Evolutionary conservation across 1,284 basidiomycete genomes (phyloP).

Genomic region (Sporisorium exsertum): DNA sequence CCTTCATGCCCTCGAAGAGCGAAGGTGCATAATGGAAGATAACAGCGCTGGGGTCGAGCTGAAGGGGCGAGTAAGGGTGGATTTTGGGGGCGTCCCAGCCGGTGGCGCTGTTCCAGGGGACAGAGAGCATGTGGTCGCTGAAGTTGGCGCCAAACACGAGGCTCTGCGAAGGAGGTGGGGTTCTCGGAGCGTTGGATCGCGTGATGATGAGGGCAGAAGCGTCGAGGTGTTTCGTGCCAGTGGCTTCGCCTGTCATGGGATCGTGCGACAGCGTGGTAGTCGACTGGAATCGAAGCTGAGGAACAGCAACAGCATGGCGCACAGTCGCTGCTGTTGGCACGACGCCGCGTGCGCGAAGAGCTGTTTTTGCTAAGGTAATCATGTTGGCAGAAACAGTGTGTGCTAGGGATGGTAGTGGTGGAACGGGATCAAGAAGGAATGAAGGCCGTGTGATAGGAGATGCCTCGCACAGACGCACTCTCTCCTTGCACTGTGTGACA

Average conservation of each 20-base stretch:
- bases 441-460: too few species aligned
- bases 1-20: conserved; percentile 96
- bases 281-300: conserved; percentile 26
- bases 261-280: conserved; percentile 37
- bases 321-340: background rate
- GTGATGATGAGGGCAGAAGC: conserved; percentile 42
- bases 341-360: conserved; percentile 29
- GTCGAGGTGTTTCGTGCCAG: conserved; percentile 49
- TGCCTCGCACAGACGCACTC: background rate
- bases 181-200: conserved; percentile 34
- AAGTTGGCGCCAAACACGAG: conserved; percentile 74
- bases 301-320: background rate
- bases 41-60: conserved; percentile 83
- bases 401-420: background rate
- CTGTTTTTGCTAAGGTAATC: conserved; percentile 33
- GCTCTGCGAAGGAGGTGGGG: conserved; percentile 42
- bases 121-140: conserved; percentile 91
- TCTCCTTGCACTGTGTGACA: too few species aligned
- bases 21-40: conserved; percentile 93
- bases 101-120: conserved; percentile 79
- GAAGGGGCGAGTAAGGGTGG: conserved; percentile 81
- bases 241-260: conserved; percentile 63
- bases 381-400: conserved; percentile 1
- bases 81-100: conserved; percentile 90
- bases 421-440: background rate